A percentile compares a stretch with the other conserved stretches of the same genome.
These are phyloP conservation scores for Brettanomyces nanus DNA, from an alignment of 805 yeast species.

Conservation along the genomic window DNA sequence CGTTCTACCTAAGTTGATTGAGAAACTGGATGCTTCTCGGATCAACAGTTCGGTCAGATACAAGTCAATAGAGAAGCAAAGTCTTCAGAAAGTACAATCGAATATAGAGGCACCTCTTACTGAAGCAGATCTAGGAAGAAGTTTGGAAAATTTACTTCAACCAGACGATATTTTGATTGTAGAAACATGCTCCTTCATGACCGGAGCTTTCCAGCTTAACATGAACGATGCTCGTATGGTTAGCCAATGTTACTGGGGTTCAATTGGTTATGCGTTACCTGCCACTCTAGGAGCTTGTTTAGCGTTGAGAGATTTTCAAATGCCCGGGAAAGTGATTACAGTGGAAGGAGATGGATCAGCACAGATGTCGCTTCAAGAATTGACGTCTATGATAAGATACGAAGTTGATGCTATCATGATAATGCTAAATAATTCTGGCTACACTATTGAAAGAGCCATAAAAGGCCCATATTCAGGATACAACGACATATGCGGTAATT, in stretches of 20 bases:
- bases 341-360: conserved; percentile 52
- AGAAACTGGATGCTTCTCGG: conserved; percentile 25
- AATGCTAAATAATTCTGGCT: conserved; percentile 42
- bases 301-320: conserved; percentile 33
- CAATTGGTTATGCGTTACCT: conserved; percentile 46
- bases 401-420: conserved; percentile 34
- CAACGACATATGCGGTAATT: conserved; percentile 39
- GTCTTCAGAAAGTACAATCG: neutral
- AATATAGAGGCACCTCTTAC: conserved; percentile 12
- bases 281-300: conserved; percentile 40
- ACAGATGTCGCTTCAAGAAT: conserved; percentile 45
- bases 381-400: conserved; percentile 34
- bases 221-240: conserved; percentile 28
- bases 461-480: conserved; percentile 42
- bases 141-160: conserved; percentile 26
- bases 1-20: conserved; percentile 27
- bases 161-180: conserved; percentile 34
- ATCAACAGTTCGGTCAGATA: conserved; percentile 6
- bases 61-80: neutral
- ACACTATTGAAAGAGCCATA: conserved; percentile 43
- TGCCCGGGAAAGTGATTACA: conserved; percentile 31
- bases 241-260: conserved; percentile 36
- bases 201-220: conserved; percentile 32
- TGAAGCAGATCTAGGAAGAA: conserved; percentile 29
- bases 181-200: conserved; percentile 42